Evolutionary conservation across 2,329 filamentous ascomycete species (phyloP).

Genomic region (Dactylellina cionopaga): DNA sequence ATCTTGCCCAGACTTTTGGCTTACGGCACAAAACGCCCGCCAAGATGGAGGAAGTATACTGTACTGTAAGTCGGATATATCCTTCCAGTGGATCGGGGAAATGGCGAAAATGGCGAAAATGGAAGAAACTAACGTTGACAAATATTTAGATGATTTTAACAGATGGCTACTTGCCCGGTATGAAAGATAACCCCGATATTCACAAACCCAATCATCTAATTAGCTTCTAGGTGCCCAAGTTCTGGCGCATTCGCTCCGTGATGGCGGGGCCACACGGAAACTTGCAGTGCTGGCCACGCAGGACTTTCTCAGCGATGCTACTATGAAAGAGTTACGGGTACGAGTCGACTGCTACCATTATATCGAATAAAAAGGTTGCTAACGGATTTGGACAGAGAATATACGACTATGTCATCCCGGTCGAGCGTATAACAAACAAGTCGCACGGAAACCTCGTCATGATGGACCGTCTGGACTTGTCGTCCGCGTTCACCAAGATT

Average conservation of each 20-base stretch:
- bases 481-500: constrained; percentile 96
- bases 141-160: constrained; percentile 93
- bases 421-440: constrained; percentile 79
- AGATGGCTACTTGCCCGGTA: constrained; percentile 92
- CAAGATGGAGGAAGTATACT: constrained; percentile 55
- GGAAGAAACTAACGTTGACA: constrained; percentile 28
- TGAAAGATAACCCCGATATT: constrained; percentile 54
- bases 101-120: background rate
- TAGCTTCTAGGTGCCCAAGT: constrained; percentile 79
- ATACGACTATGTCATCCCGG: constrained; percentile 88
- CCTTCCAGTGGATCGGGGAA: background rate
- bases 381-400: constrained; percentile 72
- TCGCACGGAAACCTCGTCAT: constrained; percentile 84
- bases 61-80: constrained; percentile 54
- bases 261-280: constrained; percentile 86
- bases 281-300: constrained; percentile 84
- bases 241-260: constrained; percentile 90
- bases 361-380: too few relatives aligned
- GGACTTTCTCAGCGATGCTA: constrained; percentile 78
- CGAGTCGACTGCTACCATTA: constrained; percentile 55
- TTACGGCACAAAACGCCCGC: background rate
- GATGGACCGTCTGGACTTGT: constrained; percentile 89
- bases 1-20: background rate
- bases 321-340: constrained; percentile 81
- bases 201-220: constrained; percentile 18